phyloP scores from a whole-genome alignment of 495 filamentous ascomycete genomes.

The Neurospora pannonica region DNA sequence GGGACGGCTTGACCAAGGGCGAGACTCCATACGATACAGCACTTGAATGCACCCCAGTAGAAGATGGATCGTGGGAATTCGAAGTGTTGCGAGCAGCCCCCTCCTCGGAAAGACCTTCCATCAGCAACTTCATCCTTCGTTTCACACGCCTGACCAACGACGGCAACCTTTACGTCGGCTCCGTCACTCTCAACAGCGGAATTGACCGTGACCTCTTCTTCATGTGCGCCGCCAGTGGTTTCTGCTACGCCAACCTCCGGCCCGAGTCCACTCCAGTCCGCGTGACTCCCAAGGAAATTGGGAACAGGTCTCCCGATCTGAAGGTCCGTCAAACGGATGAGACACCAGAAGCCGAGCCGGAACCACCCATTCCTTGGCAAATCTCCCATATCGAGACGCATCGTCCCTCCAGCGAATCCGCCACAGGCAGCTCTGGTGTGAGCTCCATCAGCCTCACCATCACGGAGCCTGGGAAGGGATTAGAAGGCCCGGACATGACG shows the following conservation, averaged over 20 bases:
- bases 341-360: background rate
- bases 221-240: background rate
- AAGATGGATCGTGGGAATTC: background rate
- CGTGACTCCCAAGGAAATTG: background rate
- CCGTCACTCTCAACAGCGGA: background rate
- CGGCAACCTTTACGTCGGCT: background rate
- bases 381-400: background rate
- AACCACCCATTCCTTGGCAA: background rate
- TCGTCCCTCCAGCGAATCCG: background rate
- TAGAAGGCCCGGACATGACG: background rate
- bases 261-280: background rate
- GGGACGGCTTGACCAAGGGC: background rate
- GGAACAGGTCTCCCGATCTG: background rate
- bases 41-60: background rate
- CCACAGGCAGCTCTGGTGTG: background rate
- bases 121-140: background rate
- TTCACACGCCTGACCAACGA: background rate
- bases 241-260: background rate
- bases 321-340: background rate
- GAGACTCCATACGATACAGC: background rate
- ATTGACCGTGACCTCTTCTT: background rate
- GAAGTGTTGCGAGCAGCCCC: background rate
- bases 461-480: background rate
- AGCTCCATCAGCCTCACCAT: conserved; percentile 2
- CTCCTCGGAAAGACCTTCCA: background rate